phyloP scores from a whole-genome alignment of 371 early-diverging fungal species.

The Haplosporangium sp. region DNA sequence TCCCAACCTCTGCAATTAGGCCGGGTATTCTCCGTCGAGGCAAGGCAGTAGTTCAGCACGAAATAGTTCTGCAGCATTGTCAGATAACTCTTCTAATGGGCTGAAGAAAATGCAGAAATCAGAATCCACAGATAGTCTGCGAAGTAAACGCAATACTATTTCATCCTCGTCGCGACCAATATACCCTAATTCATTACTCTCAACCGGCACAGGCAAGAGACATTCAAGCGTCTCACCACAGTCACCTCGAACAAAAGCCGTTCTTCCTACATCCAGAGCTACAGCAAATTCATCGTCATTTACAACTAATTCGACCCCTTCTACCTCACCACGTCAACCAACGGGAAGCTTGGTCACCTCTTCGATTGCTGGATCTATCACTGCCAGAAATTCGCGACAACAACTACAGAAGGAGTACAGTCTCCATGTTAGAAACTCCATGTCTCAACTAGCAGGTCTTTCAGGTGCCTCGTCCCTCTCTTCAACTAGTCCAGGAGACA shows the following conservation, averaged over 20 bases:
- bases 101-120: slow-evolving; percentile 21
- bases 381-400: slow-evolving; percentile 14
- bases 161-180: slow-evolving; percentile 27
- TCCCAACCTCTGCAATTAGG: not conserved
- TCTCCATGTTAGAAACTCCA: slow-evolving; percentile 17
- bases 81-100: slow-evolving; percentile 19
- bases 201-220: slow-evolving; percentile 22
- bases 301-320: slow-evolving; percentile 41
- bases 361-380: slow-evolving; percentile 4
- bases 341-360: not conserved
- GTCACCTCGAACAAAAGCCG: slow-evolving; percentile 19
- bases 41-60: slow-evolving; percentile 5
- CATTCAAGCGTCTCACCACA: slow-evolving; percentile 35
- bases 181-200: slow-evolving; percentile 36
- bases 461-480: slow-evolving; percentile 15
- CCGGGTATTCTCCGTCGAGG: slow-evolving; percentile 4
- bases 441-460: slow-evolving; percentile 22
- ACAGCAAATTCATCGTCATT: slow-evolving; percentile 22
- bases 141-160: slow-evolving; percentile 46
- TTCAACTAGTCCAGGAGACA: slow-evolving; percentile 5
- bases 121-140: slow-evolving; percentile 32
- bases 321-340: slow-evolving; percentile 35
- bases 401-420: slow-evolving; percentile 44
- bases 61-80: not conserved
- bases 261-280: slow-evolving; percentile 19